Percentiles rank a stretch among this genome's conserved stretches.
Conservation (phyloP, 257 asterid genomes). For the Gardenia jasminoides region DNA sequence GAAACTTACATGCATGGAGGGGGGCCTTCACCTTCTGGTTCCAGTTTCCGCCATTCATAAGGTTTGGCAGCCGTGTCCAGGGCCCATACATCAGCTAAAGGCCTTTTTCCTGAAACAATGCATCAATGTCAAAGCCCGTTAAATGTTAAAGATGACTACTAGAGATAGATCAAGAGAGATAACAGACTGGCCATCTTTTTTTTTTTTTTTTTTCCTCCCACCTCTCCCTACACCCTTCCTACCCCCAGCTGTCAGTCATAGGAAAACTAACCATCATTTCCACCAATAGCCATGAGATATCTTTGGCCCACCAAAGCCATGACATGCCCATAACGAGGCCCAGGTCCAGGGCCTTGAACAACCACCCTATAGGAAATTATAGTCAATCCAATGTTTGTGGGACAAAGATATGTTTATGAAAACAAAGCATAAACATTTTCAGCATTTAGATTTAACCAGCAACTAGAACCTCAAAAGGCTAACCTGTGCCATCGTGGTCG, state of each 20-base stretch:
- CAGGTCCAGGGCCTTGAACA: conserved; percentile 99
- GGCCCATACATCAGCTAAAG: conserved; percentile 99
- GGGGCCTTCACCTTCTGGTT: conserved; percentile 99
- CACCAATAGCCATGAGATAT: conserved; percentile 99
- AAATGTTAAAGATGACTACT: conserved; percentile 12
- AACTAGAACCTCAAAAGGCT: conserved; percentile 18
- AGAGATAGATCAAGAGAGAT: conserved; percentile 11
- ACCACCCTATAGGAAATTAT: conserved; percentile 61
- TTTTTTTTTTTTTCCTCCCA: too few species aligned
- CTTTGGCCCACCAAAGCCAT: conserved; percentile 99
- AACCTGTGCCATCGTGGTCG: conserved; percentile 99
- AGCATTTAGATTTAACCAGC: background rate
- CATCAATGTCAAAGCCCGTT: conserved; percentile 23
- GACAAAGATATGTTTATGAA: background rate
- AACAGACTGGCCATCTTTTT: conserved; percentile 78
- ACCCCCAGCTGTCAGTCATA: too few species aligned
- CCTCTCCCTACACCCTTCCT: too few species aligned
- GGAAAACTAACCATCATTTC: conserved; percentile 79
- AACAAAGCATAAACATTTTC: background rate
- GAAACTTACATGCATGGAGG: conserved; percentile 98
- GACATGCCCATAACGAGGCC: conserved; percentile 98
- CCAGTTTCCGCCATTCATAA: conserved; percentile 98
- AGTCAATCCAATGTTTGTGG: background rate
- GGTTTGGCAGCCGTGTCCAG: conserved; percentile 99
- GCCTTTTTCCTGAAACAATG: conserved; percentile 74